A percentile compares a stretch with the other conserved stretches of the same genome.
Conservation (phyloP, 345 rosid genomes). For the Eutrema japonicum region DNA sequence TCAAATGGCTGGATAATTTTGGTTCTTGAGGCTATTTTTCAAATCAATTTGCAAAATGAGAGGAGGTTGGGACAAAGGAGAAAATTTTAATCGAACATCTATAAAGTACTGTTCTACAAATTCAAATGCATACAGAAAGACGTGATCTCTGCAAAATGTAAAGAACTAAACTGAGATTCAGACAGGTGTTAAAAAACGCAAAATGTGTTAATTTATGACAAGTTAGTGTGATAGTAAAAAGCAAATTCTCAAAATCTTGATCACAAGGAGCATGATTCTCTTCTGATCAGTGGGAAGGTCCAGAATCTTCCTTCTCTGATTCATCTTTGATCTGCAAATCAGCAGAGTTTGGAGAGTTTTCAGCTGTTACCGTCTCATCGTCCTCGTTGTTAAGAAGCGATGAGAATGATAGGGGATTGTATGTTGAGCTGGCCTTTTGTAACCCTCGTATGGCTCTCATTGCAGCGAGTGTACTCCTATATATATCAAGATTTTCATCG, state of each 20-base stretch:
- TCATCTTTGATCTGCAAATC: constrained; percentile 48
- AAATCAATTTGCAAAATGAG: constrained; percentile 9
- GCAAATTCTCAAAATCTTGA: constrained; percentile 30
- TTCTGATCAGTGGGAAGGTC: constrained; percentile 45
- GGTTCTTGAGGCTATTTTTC: constrained; percentile 4
- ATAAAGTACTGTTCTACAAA: constrained; percentile 11
- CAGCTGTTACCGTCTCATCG: constrained; percentile 71
- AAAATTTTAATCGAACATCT: constrained; percentile 17
- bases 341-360: constrained; percentile 67
- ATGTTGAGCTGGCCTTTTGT: constrained; percentile 88
- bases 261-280: constrained; percentile 18
- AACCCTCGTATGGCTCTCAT: constrained; percentile 88
- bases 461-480: constrained; percentile 92
- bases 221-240: constrained; percentile 25
- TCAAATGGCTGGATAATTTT: neutral
- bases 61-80: constrained; percentile 12
- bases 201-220: constrained; percentile 25
- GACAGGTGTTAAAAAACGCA: neutral
- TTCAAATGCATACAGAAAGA: constrained; percentile 27
- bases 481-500: constrained; percentile 66
- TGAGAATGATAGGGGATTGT: constrained; percentile 74
- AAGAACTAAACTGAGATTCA: constrained; percentile 11
- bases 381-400: constrained; percentile 58
- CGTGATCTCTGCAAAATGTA: neutral
- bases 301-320: constrained; percentile 52